These are phyloP conservation scores for Zizania latifolia DNA, from an alignment of 176 grass and related monocot species.

Conservation along the genomic window DNA sequence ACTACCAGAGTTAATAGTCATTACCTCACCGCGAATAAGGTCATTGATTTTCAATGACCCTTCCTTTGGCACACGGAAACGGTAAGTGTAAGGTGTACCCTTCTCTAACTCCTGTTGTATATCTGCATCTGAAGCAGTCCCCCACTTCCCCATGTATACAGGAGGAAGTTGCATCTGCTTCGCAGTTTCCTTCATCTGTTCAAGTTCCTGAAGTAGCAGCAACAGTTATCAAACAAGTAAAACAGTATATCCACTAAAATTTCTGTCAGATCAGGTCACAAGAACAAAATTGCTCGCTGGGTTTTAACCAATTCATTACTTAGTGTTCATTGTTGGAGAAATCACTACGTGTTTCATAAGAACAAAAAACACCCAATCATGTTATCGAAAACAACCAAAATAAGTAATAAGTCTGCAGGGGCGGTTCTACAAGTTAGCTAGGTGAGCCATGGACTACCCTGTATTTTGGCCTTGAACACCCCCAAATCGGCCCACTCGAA, in stretches of 20 bases:
- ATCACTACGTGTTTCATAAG: neutral
- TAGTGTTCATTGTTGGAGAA: neutral
- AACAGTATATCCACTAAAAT: neutral
- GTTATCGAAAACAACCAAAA: neutral
- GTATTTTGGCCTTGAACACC: too few relatives aligned
- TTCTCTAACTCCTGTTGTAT: conserved; percentile 68
- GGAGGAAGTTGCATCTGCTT: conserved; percentile 83
- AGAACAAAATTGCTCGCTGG: neutral
- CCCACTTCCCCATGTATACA: conserved; percentile 92
- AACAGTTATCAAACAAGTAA: neutral
- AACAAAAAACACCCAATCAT: neutral
- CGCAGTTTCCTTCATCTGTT: conserved; percentile 93
- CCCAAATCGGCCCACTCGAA: too few relatives aligned
- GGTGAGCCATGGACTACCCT: too few relatives aligned
- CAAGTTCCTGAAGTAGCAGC: conserved; percentile 62
- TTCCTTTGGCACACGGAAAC: conserved; percentile 78
- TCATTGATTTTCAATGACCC: conserved; percentile 83
- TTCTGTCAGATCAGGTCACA: neutral
- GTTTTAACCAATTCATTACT: neutral
- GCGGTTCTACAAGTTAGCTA: too few relatives aligned
- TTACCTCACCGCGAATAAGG: conserved; percentile 95
- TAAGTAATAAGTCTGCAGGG: too few relatives aligned
- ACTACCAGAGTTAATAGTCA: neutral
- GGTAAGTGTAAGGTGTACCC: conserved; percentile 85
- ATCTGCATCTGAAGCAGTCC: conserved; percentile 65